Base-by-base conservation (phyloP, 2,329 filamentous ascomycete species). In the Sphaerostilbella broomeana region DNA sequence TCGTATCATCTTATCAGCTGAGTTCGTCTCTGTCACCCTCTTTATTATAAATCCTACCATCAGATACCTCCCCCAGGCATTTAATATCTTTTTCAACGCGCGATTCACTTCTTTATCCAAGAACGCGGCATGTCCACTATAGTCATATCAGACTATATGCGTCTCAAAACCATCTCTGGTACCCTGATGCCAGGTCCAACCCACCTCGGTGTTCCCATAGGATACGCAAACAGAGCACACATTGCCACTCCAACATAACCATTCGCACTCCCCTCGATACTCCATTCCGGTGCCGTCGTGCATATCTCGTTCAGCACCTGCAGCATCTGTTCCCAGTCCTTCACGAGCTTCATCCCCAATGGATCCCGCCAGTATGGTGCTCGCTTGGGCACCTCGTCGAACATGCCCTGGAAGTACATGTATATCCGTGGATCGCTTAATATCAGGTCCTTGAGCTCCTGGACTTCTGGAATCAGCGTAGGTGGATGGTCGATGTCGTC, bases 361-460 rank as follows among this genome's bases (percentile, higher is more conserved):
- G 80, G 79, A 44, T 84, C 80, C 6, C 63, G 65, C 43, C 58
- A 54, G 59, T 86, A 86, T 0, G 74, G 73, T 13, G 68, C 62
- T 56, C 77, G 78, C 11, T 28, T 25, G 10, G 42, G 42, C 12
- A 44, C 37, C 19, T 44, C 77, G 21, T 74, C 65, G 59, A 82
- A 86, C 82, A 86, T 86, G 46, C 72, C 65, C 17, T 65, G 64
- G 52, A 84, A 76, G 55, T 79, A 75, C 69, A 85, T 79, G 63
- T 77, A 80, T 19, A 86, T 63, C 16, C 78, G 70, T 2, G 79
- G 64, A 47, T 77, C 77, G 19, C 58, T 57, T 55, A 86, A 81
- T 46, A 86, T 85, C 17, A 85, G 61, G 2, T 73, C 57, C 52
- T 78, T 69, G 62, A 86, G 84, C 47, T 84, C 81, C 46, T 70